Conservation (phyloP, 2,329 filamentous ascomycete species). For the Colletotrichum sp. region DNA sequence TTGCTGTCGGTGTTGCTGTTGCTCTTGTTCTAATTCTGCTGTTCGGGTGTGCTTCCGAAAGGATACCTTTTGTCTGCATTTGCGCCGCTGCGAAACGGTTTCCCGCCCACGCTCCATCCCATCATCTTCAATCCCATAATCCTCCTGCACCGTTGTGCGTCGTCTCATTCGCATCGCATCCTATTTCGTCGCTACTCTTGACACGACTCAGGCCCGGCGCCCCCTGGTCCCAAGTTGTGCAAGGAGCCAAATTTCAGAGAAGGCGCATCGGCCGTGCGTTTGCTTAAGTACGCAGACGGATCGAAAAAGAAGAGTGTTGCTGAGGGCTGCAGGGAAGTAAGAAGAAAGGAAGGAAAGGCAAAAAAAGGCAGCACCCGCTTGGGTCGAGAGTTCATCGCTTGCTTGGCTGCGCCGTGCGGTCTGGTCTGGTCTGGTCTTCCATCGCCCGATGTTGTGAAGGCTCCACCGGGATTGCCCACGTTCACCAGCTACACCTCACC, state of each 20-base stretch:
- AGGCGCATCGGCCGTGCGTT: conserved; percentile 10
- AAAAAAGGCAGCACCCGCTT: neutral
- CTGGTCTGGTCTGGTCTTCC: neutral
- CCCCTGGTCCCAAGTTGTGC: conserved; percentile 9
- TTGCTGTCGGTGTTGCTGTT: neutral
- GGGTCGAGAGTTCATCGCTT: conserved; percentile 5
- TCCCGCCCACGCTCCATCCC: neutral
- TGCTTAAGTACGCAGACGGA: conserved; percentile 1
- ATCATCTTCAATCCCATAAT: neutral
- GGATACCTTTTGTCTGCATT: neutral
- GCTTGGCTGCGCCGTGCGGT: neutral
- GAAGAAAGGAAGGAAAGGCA: neutral
- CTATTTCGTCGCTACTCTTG: neutral
- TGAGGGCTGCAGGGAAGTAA: neutral
- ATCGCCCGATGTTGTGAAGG: conserved; percentile 1
- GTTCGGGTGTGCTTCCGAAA: neutral
- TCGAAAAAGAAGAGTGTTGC: neutral
- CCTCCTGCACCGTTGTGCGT: neutral
- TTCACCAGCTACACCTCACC: neutral
- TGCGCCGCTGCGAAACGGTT: neutral
- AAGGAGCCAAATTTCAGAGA: neutral
- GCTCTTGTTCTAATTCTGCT: neutral
- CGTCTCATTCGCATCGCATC: neutral
- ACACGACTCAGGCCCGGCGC: neutral
- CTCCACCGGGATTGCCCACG: conserved; percentile 4